Base-by-base conservation (phyloP, 1,139 yeast genomes). In the Barnettozyma hawaiiensis region DNA sequence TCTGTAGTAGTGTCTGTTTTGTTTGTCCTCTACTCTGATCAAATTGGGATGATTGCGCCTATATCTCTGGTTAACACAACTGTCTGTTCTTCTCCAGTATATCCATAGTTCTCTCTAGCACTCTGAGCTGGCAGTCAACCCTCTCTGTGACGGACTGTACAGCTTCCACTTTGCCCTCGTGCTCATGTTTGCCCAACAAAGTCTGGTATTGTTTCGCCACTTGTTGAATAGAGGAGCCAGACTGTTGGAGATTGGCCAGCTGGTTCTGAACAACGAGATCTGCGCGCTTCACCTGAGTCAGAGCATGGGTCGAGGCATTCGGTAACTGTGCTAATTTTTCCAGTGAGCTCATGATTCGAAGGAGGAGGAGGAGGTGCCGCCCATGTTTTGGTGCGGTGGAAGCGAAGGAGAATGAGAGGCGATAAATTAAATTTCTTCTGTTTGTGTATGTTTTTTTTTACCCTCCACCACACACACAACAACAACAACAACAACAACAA, bases 101-200 rank as follows among this genome's bases (percentile, higher is more conserved):
- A 22, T 49, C 43, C 36, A 54, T 37, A 0, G 69, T 57, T n/a
- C 47, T 51, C 49, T 66, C 70, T 23, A 66, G 47, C 4, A 65
- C 57, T 37, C 70, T 48, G 9, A 65, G 29, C 32, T 47, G 48
- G 27, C 50, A 48, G 29, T 55, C 59, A 20, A 53, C 31, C 11
- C 37, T 42, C 45, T 55, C 59, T 5, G 59, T 53, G 1, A 44
- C 35, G 4, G 46, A 40, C 34, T 55, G 59, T 1, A 49, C 31
- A 21, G 34, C 19, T 1, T 32, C 31, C 8, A 44, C 23, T 8
- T 38, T 42, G n/a, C 29, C 39, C 8, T 39, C 35, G 26, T 42
- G 29, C 2, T 36, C 39, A 1, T 46, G 42, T 8, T 27, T 11
- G 22, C 20, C 24, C 15, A 49, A 7, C 31, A 51, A 37, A 35